These are phyloP conservation scores for Melastoma malabathricum DNA, from an alignment of 345 rosid genomes.

Conservation along the genomic window DNA sequence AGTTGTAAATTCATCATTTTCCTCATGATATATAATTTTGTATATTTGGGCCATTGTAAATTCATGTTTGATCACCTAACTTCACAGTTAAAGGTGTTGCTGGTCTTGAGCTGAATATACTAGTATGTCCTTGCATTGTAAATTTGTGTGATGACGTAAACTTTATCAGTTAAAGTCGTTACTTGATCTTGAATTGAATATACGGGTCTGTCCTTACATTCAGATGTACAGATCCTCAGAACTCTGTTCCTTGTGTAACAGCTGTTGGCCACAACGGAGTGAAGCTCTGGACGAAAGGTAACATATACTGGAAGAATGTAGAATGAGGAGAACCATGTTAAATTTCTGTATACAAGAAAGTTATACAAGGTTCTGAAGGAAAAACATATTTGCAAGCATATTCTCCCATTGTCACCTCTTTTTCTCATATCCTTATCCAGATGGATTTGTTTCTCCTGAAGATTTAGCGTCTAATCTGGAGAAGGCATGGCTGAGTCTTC, in stretches of 20 bases:
- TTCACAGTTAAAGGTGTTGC: too few species aligned
- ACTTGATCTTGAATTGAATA: too few species aligned
- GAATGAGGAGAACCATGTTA: too few species aligned
- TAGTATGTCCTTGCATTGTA: not conserved
- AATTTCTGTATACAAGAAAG: too few species aligned
- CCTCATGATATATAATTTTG: too few species aligned
- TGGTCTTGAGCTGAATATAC: too few species aligned
- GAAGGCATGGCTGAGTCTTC: constrained; percentile 75
- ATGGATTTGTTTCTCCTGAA: constrained; percentile 64
- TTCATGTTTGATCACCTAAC: too few species aligned
- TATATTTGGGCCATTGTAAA: too few species aligned
- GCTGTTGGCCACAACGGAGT: constrained; percentile 79
- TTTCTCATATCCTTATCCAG: constrained; percentile 19
- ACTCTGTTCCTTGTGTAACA: constrained; percentile 57
- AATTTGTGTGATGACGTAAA: not conserved
- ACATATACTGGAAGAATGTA: not conserved
- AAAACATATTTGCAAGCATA: too few species aligned
- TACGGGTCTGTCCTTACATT: constrained; percentile 43
- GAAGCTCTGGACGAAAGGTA: constrained; percentile 78
- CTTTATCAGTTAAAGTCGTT: not conserved
- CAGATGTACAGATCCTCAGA: constrained; percentile 47
- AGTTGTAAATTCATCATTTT: too few species aligned
- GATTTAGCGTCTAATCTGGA: constrained; percentile 57
- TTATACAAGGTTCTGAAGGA: too few species aligned
- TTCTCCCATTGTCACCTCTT: not conserved